Conservation (phyloP, 2,329 filamentous ascomycete species). For the Scolecobasidium constrictum region DNA sequence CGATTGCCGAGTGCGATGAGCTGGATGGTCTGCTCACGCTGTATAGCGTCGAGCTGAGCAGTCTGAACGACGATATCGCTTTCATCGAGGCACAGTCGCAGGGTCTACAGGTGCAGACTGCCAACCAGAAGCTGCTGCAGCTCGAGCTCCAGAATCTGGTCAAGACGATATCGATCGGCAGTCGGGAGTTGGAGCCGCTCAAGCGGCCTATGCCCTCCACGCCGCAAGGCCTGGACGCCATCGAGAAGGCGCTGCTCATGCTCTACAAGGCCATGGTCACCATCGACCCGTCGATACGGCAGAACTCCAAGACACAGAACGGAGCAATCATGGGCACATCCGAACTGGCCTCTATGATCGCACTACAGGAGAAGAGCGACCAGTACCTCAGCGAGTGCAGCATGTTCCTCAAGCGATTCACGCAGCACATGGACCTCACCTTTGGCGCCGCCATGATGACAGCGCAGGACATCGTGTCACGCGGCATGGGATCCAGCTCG, state of each 20-base stretch:
- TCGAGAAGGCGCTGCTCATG: slow-evolving; percentile 66
- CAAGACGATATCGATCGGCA: slow-evolving; percentile 80
- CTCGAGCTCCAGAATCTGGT: slow-evolving; percentile 83
- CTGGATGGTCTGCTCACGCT: slow-evolving; percentile 87
- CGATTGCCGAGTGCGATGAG: slow-evolving; percentile 93
- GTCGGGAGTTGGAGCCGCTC: slow-evolving; percentile 62
- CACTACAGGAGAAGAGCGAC: slow-evolving; percentile 88
- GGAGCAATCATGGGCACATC: slow-evolving; percentile 57
- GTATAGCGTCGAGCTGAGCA: slow-evolving; percentile 89
- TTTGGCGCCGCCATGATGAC: slow-evolving; percentile 68
- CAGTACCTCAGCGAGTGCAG: slow-evolving; percentile 70
- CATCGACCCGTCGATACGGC: slow-evolving; percentile 72
- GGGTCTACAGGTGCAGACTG: slow-evolving; percentile 90
- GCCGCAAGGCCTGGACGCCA: slow-evolving; percentile 58
- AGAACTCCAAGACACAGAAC: slow-evolving; percentile 37
- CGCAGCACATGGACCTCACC: slow-evolving; percentile 70
- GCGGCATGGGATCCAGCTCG: slow-evolving; percentile 27
- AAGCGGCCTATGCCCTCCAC: slow-evolving; percentile 63
- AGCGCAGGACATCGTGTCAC: slow-evolving; percentile 49
- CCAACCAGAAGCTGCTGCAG: slow-evolving; percentile 89
- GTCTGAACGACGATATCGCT: slow-evolving; percentile 86
- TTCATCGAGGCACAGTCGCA: slow-evolving; percentile 97
- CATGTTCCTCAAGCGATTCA: slow-evolving; percentile 66
- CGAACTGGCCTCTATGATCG: slow-evolving; percentile 73
- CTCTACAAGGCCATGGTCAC: slow-evolving; percentile 89